phyloP scores from a whole-genome alignment of 2,329 filamentous ascomycete genomes.

The Ceratocystis lukuohia region DNA sequence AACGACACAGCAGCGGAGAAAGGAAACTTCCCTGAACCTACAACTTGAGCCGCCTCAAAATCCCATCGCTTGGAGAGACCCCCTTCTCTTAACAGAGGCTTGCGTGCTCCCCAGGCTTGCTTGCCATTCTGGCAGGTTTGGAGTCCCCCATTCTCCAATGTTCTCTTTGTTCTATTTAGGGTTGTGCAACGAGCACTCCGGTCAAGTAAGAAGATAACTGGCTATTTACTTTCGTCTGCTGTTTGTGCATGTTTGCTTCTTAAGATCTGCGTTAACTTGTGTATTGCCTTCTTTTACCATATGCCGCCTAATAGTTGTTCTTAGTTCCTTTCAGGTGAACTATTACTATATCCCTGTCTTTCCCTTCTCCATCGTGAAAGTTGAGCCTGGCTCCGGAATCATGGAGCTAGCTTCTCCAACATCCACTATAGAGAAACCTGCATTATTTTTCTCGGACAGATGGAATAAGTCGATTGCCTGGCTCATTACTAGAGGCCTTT shows the following conservation, averaged over 20 bases:
- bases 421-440: background rate
- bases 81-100: background rate
- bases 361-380: conserved; percentile 1
- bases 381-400: conserved; percentile 10
- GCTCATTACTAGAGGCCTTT: background rate
- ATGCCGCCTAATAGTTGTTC: background rate
- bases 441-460: background rate
- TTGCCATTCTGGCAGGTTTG: conserved; percentile 9
- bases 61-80: background rate
- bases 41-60: background rate
- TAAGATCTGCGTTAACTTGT: background rate
- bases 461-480: background rate
- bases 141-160: conserved; percentile 3
- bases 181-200: background rate
- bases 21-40: background rate
- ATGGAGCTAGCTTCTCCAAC: conserved; percentile 11
- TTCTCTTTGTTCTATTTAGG: background rate
- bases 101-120: background rate
- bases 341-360: background rate
- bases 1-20: background rate
- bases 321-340: background rate
- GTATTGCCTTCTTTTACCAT: background rate
- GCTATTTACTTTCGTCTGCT: background rate
- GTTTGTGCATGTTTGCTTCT: background rate
- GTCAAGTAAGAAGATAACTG: background rate